Conservation (phyloP, 768 basidiomycete genomes). For the Hortiboletus flavorubellus region DNA sequence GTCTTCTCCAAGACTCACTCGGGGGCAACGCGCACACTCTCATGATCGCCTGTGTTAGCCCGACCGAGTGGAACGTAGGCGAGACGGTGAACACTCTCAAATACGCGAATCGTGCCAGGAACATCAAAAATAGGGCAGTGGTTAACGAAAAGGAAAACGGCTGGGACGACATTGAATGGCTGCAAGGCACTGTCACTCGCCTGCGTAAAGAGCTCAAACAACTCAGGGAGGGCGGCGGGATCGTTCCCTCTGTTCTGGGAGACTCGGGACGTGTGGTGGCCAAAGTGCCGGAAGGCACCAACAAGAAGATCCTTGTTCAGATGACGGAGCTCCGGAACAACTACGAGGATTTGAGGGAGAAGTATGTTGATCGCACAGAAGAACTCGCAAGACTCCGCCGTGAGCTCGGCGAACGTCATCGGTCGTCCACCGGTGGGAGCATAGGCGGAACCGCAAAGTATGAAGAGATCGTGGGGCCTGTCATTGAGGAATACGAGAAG, state of each 20-base stretch:
- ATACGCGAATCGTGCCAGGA: conserved; percentile 95
- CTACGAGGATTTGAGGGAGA: conserved; percentile 78
- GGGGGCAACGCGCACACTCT: conserved; percentile 97
- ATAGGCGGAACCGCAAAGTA: conserved; percentile 72
- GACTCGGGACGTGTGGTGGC: conserved; percentile 25
- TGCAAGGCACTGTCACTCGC: conserved; percentile 82
- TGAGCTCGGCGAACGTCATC: conserved; percentile 74
- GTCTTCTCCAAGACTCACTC: conserved; percentile 73
- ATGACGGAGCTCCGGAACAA: conserved; percentile 83
- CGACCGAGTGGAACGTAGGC: conserved; percentile 90
- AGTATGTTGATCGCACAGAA: conserved; percentile 85
- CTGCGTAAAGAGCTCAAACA: conserved; percentile 83
- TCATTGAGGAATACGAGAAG: conserved; percentile 99
- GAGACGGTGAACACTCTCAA: conserved; percentile 96
- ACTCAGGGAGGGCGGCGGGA: conserved; percentile 64
- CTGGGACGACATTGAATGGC: conserved; percentile 98
- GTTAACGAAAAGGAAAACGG: conserved; percentile 95
- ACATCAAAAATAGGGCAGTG: conserved; percentile 93
- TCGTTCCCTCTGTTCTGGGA: conserved; percentile 22
- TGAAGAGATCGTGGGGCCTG: conserved; percentile 93
- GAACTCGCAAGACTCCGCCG: conserved; percentile 78
- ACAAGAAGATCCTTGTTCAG: conserved; percentile 75
- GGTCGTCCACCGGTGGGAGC: conserved; percentile 54
- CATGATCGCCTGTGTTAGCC: conserved; percentile 98
- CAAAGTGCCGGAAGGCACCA: conserved; percentile 55